Conservation (phyloP, 1,139 yeast species). For the Sugiyamaella paludigena region DNA sequence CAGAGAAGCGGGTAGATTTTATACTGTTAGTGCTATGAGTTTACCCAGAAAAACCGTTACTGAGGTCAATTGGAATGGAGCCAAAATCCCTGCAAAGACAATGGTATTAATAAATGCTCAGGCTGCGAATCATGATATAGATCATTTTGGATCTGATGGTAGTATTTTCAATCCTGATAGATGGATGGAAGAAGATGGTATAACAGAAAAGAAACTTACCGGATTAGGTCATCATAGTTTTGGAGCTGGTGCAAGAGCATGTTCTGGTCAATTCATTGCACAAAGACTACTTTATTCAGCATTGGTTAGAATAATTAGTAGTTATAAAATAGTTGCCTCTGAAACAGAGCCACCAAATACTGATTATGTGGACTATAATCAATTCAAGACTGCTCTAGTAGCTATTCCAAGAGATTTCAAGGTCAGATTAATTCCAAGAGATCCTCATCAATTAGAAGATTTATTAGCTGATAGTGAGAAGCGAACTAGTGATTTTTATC, state of each 20-base stretch:
- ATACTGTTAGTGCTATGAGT: conserved; percentile 63
- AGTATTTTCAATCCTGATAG: conserved; percentile 53
- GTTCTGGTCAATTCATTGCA: conserved; percentile 61
- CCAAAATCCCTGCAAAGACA: conserved; percentile 53
- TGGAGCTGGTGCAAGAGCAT: conserved; percentile 64
- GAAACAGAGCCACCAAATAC: conserved; percentile 24
- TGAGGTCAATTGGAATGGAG: conserved; percentile 41
- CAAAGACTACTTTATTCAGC: conserved; percentile 53
- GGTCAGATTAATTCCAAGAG: conserved; percentile 26
- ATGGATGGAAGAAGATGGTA: conserved; percentile 44
- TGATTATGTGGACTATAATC: conserved; percentile 29
- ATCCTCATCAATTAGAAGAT: conserved; percentile 21
- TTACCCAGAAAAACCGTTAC: conserved; percentile 60
- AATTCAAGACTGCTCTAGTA: conserved; percentile 28
- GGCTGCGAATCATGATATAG: conserved; percentile 65
- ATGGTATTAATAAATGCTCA: conserved; percentile 62
- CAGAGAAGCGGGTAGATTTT: conserved; percentile 58
- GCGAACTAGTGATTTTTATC: conserved; percentile 24
- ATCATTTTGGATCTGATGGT: conserved; percentile 45
- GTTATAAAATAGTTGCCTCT: conserved; percentile 26
- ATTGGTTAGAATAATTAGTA: conserved; percentile 38
- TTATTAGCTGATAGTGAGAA: conserved; percentile 22
- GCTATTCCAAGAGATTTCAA: conserved; percentile 30
- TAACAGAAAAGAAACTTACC: conserved; percentile 25
- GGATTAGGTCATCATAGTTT: conserved; percentile 50